phyloP scores from a whole-genome alignment of 202 grass and related monocot genomes.

The Hordeum pubiflorum region DNA sequence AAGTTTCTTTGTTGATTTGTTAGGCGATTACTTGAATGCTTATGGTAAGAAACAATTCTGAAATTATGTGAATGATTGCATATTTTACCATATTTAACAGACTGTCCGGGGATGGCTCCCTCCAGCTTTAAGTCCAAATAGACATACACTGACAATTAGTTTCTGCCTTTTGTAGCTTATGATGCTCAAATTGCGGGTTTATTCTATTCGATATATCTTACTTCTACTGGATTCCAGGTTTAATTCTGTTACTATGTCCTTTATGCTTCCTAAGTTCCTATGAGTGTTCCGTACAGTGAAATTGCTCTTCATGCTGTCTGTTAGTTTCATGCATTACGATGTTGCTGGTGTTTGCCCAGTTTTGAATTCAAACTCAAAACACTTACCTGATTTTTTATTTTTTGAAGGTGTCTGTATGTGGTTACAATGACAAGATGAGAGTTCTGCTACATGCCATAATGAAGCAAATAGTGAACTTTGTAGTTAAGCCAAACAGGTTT shows the following conservation, averaged over 20 bases:
- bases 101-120: not conserved
- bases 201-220: slow-evolving; percentile 61
- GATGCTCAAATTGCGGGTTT: slow-evolving; percentile 83
- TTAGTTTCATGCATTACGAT: slow-evolving; percentile 17
- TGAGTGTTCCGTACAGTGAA: not conserved
- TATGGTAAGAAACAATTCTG: slow-evolving; percentile 60
- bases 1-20: slow-evolving; percentile 49
- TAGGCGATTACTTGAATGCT: slow-evolving; percentile 89
- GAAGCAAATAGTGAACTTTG: slow-evolving; percentile 66
- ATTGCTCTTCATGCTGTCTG: not conserved
- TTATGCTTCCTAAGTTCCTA: not conserved
- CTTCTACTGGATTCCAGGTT: slow-evolving; percentile 76
- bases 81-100: slow-evolving; percentile 5
- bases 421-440: slow-evolving; percentile 95
- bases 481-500: slow-evolving; percentile 87
- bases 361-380: slow-evolving; percentile 17
- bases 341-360: slow-evolving; percentile 7
- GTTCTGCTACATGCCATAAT: slow-evolving; percentile 74
- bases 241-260: slow-evolving; percentile 9
- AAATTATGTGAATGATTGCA: not conserved
- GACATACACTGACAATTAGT: slow-evolving; percentile 9
- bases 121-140: slow-evolving; percentile 11
- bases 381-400: slow-evolving; percentile 1
- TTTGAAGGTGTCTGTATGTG: slow-evolving; percentile 57
- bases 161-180: slow-evolving; percentile 54